Evolutionary conservation across 1,139 yeast genomes (phyloP).

Genomic region (Yamadazyma diospyri): DNA sequence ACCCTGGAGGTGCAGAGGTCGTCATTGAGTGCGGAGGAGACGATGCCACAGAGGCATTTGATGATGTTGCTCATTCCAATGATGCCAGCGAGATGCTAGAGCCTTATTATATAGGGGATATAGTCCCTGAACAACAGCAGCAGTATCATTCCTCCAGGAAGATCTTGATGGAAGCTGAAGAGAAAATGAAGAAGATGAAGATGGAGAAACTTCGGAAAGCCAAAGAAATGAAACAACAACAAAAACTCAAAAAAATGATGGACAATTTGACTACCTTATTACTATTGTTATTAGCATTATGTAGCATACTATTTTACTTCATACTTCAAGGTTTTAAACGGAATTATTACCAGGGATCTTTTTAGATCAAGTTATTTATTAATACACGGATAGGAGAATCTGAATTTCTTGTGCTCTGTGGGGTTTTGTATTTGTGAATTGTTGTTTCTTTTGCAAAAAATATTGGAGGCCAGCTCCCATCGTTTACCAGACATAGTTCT

Average conservation of each 20-base stretch:
- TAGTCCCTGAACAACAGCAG: slow-evolving; percentile 19
- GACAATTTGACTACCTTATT: slow-evolving; percentile 20
- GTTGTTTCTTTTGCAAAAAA: neutral
- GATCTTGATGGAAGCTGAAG: slow-evolving; percentile 13
- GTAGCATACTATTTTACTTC: slow-evolving; percentile 25
- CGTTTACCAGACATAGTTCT: no score
- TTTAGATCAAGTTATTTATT: slow-evolving; percentile 3
- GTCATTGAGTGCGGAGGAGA: slow-evolving; percentile 66
- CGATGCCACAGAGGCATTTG: slow-evolving; percentile 65
- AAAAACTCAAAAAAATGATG: slow-evolving; percentile 12
- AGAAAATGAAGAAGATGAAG: slow-evolving; percentile 8
- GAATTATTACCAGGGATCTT: slow-evolving; percentile 12
- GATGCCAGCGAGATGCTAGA: slow-evolving; percentile 39
- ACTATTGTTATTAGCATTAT: slow-evolving; percentile 22
- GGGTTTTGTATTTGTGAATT: neutral
- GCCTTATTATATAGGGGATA: slow-evolving; percentile 37
- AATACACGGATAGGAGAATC: slow-evolving; percentile 2
- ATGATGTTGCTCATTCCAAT: slow-evolving; percentile 48
- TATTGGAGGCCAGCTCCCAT: neutral
- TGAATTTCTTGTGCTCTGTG: neutral
- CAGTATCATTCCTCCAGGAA: slow-evolving; percentile 12
- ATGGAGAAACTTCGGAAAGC: slow-evolving; percentile 9
- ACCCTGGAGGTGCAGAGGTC: slow-evolving; percentile 73
- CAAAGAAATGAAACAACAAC: slow-evolving; percentile 10
- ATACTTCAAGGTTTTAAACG: slow-evolving; percentile 30